Evolutionary conservation across 495 filamentous ascomycete species (phyloP).

Genomic region (Viridothelium virens): DNA sequence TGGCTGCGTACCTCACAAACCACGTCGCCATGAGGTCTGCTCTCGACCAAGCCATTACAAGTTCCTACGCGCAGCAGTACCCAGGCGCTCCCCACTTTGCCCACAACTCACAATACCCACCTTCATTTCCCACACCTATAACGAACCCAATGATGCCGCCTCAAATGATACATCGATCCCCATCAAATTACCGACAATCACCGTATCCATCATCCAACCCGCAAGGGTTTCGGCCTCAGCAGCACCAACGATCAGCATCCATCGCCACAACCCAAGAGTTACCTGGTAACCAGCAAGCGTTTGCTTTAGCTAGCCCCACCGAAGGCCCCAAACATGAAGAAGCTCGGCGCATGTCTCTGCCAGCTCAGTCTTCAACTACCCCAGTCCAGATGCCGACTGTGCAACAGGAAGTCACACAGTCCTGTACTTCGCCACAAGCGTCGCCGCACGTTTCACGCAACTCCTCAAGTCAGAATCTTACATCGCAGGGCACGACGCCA

Average conservation of each 20-base stretch:
- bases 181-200: conserved; percentile 28
- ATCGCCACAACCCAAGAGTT: conserved; percentile 34
- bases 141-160: conserved; percentile 34
- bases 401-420: conserved; percentile 19
- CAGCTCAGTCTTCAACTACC: conserved; percentile 27
- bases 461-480: conserved; percentile 13
- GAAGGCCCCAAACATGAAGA: conserved; percentile 21
- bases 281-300: conserved; percentile 17
- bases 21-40: conserved; percentile 51
- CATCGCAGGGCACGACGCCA: not conserved
- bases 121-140: conserved; percentile 10
- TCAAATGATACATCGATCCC: conserved; percentile 34
- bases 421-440: conserved; percentile 20
- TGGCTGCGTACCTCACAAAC: conserved; percentile 52
- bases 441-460: conserved; percentile 17
- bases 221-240: conserved; percentile 25
- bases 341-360: conserved; percentile 35
- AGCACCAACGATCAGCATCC: conserved; percentile 36
- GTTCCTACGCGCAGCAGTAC: conserved; percentile 43
- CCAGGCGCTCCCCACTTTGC: conserved; percentile 37
- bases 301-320: conserved; percentile 24
- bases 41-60: conserved; percentile 39
- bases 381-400: conserved; percentile 28
- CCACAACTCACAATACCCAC: conserved; percentile 20
- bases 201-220: conserved; percentile 32